Conservation (phyloP, 2,329 filamentous ascomycete genomes). For the Epichloe bromicola region DNA sequence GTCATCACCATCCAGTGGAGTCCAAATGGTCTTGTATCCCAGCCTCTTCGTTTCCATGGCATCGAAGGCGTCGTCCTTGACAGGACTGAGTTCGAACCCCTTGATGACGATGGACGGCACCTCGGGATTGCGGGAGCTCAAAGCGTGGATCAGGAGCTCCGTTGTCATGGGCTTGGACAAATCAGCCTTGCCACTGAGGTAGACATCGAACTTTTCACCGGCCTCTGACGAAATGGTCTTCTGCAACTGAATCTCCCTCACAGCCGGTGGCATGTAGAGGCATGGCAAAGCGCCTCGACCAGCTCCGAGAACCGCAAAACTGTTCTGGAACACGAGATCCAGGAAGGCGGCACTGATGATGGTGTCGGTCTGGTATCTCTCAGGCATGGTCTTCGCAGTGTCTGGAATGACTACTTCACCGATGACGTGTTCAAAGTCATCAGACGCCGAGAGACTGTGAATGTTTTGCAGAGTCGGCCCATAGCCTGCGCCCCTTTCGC, state of each 20-base stretch:
- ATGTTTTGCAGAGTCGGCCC: conserved; percentile 1
- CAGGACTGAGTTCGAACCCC: conserved; percentile 27
- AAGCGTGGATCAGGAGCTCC: neutral
- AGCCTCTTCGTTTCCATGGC: neutral
- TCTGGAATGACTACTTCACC: conserved; percentile 20
- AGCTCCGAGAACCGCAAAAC: conserved; percentile 25
- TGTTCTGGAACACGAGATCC: conserved; percentile 30
- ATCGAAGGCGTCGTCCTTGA: conserved; percentile 19
- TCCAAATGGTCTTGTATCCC: neutral
- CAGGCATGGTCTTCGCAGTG: conserved; percentile 32
- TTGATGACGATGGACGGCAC: conserved; percentile 23
- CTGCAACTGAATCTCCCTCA: conserved; percentile 16
- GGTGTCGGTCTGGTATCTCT: conserved; percentile 27
- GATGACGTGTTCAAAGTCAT: neutral
- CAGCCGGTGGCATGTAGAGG: conserved; percentile 24
- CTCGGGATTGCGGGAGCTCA: conserved; percentile 12
- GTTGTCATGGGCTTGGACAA: neutral
- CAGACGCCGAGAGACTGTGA: neutral
- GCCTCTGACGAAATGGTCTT: neutral
- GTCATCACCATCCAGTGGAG: neutral
- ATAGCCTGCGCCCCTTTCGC: conserved; percentile 14
- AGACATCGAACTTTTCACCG: neutral
- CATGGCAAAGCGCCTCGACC: conserved; percentile 16
- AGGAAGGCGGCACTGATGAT: conserved; percentile 33
- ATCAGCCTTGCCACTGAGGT: neutral